Evolutionary conservation across 73 alveolate species (phyloP).

Genomic region (Paramecium sexaurelia): DNA sequence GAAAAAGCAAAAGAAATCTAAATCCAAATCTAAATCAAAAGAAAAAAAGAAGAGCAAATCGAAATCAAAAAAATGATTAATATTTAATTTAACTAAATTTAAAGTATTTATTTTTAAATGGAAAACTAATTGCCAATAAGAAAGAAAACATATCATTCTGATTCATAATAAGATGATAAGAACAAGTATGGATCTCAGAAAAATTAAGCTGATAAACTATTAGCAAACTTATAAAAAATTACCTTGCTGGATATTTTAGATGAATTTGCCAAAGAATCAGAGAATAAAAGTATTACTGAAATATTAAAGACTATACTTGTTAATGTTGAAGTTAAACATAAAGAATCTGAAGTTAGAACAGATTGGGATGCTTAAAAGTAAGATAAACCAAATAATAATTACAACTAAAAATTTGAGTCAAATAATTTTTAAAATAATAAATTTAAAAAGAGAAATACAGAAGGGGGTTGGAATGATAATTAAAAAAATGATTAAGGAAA

Average conservation of each 20-base stretch:
- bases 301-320: neutral
- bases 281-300: neutral
- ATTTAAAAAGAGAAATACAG: neutral
- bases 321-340: neutral
- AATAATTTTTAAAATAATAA: slow-evolving; percentile 3
- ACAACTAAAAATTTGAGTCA: slow-evolving; percentile 31
- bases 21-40: neutral
- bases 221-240: neutral
- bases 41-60: slow-evolving; percentile 8
- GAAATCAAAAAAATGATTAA: neutral
- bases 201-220: neutral
- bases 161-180: neutral
- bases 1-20: neutral
- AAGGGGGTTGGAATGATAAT: slow-evolving; percentile 2
- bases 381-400: slow-evolving; percentile 6
- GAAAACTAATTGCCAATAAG: neutral
- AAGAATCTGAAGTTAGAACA: neutral
- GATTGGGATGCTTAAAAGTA: neutral
- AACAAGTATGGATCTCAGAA: neutral
- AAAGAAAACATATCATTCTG: neutral
- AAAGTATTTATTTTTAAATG: neutral
- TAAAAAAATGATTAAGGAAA: neutral
- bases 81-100: neutral
- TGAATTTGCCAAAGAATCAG: slow-evolving; percentile 38
- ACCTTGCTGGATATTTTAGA: slow-evolving; percentile 23